Evolutionary conservation across 495 filamentous ascomycete species (phyloP).

Genomic region (Thozetella sp.): DNA sequence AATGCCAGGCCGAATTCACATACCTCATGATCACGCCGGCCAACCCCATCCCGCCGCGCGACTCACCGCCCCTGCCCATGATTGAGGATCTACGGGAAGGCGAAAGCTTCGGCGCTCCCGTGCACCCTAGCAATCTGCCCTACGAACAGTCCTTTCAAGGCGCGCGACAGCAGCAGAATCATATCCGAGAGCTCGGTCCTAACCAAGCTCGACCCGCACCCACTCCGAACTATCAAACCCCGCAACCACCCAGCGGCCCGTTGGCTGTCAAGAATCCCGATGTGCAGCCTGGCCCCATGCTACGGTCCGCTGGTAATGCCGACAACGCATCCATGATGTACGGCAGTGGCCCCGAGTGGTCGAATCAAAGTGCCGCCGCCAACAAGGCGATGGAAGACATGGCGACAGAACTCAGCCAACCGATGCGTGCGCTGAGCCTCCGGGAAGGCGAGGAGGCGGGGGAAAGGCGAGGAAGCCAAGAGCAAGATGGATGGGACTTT

Average conservation of each 20-base stretch:
- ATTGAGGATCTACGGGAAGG: conserved; percentile 51
- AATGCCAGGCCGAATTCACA: conserved; percentile 65
- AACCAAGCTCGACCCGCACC: conserved; percentile 40
- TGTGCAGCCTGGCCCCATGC: conserved; percentile 40
- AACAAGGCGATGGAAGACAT: conserved; percentile 56
- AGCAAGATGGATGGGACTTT: conserved; percentile 90
- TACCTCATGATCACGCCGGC: conserved; percentile 66
- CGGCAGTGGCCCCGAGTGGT: conserved; percentile 41
- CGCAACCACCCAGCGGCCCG: conserved; percentile 41
- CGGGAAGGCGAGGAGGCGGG: conserved; percentile 35
- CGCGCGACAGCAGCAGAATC: conserved; percentile 40
- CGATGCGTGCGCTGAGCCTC: conserved; percentile 12
- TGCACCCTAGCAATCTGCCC: conserved; percentile 19
- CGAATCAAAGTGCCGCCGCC: conserved; percentile 28
- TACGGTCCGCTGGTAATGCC: conserved; percentile 38
- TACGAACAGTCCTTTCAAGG: conserved; percentile 27
- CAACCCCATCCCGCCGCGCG: conserved; percentile 60
- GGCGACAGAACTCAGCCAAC: conserved; percentile 41
- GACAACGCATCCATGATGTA: conserved; percentile 30
- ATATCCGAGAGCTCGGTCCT: conserved; percentile 34
- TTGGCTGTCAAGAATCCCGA: conserved; percentile 37
- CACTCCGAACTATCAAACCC: conserved; percentile 58
- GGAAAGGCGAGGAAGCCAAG: conserved; percentile 36
- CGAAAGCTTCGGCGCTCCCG: conserved; percentile 39
- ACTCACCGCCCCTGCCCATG: conserved; percentile 49